A percentile compares a stretch with the other conserved stretches of the same genome.
phyloP scores from a whole-genome alignment of 2,329 filamentous ascomycete species.

The Colletotrichum destructivum region DNA sequence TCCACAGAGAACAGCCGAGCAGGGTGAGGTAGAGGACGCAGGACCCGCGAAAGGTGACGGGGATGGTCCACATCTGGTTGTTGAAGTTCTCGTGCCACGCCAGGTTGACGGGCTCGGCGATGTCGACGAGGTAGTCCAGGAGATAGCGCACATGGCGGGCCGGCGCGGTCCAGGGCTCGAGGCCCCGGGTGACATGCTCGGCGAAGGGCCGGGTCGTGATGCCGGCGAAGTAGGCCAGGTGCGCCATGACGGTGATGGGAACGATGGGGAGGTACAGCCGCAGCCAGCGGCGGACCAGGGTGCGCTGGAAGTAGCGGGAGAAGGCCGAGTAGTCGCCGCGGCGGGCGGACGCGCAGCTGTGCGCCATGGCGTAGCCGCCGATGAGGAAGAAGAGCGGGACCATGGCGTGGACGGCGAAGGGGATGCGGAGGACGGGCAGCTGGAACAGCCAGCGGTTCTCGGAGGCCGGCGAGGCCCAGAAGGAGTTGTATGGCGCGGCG shows the following conservation, averaged over 20 bases:
- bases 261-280: conserved; percentile 16
- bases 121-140: conserved; percentile 16
- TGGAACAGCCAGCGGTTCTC: no score
- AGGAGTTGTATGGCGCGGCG: no score
- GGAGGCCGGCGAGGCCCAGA: no score
- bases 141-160: background rate
- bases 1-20: conserved; percentile 12
- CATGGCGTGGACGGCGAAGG: no score
- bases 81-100: conserved; percentile 25
- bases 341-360: no score
- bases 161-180: no score
- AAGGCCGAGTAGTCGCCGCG: no score
- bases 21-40: conserved; percentile 22
- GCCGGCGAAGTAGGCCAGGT: conserved; percentile 10
- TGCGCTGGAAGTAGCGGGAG: no score
- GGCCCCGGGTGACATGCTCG: conserved; percentile 4
- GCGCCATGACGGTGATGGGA: conserved; percentile 1
- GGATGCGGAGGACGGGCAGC: no score
- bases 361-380: no score
- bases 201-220: conserved; percentile 16
- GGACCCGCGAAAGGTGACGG: conserved; percentile 22
- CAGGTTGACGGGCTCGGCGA: conserved; percentile 11
- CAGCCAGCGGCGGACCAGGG: no score
- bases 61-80: conserved; percentile 22
- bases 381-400: no score